A percentile compares a stretch with the other conserved stretches of the same genome.
phyloP scores from a whole-genome alignment of 768 basidiomycete species.

The Gymnopilus dilepis region DNA sequence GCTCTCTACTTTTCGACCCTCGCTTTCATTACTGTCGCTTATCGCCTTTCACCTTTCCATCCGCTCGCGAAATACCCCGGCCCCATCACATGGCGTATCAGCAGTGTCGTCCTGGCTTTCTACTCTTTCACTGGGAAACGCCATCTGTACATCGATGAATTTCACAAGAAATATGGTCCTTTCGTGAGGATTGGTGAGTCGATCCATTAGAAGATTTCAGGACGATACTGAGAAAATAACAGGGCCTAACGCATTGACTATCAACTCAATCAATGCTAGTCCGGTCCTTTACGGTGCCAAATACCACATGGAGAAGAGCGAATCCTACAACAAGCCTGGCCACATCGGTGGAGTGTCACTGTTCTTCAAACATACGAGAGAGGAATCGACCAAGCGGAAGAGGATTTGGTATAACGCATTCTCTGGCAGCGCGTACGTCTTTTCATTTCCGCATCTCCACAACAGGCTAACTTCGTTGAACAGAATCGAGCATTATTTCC shows the following conservation, averaged over 20 bases:
- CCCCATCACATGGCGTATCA: not conserved
- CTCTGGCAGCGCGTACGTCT: conserved; percentile 5
- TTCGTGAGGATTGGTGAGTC: not conserved
- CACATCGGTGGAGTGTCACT: not conserved
- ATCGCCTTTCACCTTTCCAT: conserved; percentile 2
- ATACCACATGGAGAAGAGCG: conserved; percentile 4
- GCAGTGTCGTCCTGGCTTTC: not conserved
- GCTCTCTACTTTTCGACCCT: not conserved
- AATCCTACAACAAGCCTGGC: conserved; percentile 2
- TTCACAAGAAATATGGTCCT: conserved; percentile 3
- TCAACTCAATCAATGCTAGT: conserved; percentile 1
- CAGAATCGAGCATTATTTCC: conserved; percentile 3
- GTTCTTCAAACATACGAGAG: conserved; percentile 2
- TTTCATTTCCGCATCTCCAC: not conserved
- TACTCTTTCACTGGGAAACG: not conserved
- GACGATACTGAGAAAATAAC: not conserved
- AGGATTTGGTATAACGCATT: conserved; percentile 3
- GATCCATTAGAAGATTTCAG: not conserved
- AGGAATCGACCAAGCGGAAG: not conserved
- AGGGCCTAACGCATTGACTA: not conserved
- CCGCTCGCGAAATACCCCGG: conserved; percentile 1
- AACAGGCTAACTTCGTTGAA: not conserved
- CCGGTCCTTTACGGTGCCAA: not conserved
- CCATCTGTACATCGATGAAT: not conserved
- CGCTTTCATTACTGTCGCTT: not conserved